Evolutionary conservation across 78 protist genomes (phyloP), one percentile per base, ranked within the genome.

Genomic region (Tieghemostelium lacteum): DNA sequence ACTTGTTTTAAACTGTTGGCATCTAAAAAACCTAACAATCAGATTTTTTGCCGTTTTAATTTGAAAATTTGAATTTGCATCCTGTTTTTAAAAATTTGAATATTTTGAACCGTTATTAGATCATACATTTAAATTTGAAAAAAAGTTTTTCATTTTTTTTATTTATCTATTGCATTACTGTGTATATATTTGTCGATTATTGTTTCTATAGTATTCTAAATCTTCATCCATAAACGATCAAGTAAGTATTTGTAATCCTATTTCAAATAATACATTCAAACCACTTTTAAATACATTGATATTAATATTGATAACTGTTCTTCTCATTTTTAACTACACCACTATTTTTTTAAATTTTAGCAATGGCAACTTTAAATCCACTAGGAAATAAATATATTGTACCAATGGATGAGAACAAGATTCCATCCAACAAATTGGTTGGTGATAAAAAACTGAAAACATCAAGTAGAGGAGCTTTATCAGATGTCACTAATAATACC

Each of bases 401-500:
- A 26, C 26, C 57, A 26, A 31, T 66, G 33, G 89, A 83, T 69
- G 89, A 83, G 52, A 83, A 83, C 17, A 83, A 83, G 42, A 34
- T 83, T 28, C 64, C 89, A 40, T 57, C 61, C 26, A 83, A 83
- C 42, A 19, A 28, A 12, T 49, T 71, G 19, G 40, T 69, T 31
- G n/a, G 10, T 58, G 73, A 45, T 2, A n/a, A 3, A 22, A 40
- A 17, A 14, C 71, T 54, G 4, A 10, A 58, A 2, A 83, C 50
- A 52, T 1, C 77, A 7, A 24, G 26, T 20, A 52, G 89, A 58
- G 89, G 89, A 69, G 89, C 89, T 14, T 60, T 83, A n/a, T 69
- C 89, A 10, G 89, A 83, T 72, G 29, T 83, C 12, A 83, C 89
- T 50, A 83, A 83, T 64, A 83, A 83, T 31, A 57, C 89, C 19